A percentile compares a stretch with the other conserved stretches of the same genome.
phyloP scores from a whole-genome alignment of 2,329 filamentous ascomycete genomes.

The Aquanectria penicillioides region DNA sequence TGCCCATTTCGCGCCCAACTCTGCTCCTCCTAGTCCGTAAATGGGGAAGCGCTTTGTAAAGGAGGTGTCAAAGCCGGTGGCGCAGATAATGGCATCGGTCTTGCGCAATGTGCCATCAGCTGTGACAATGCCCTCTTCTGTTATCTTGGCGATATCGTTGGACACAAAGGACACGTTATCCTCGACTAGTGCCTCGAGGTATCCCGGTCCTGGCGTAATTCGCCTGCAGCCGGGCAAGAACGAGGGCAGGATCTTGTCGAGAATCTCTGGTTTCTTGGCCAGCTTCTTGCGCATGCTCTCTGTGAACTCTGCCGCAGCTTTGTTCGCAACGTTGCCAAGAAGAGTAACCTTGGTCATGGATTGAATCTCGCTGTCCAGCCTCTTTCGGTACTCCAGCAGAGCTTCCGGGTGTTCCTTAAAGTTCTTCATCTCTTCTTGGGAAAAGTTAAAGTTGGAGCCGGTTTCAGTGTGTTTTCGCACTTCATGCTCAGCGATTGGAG shows the following conservation, averaged over 20 bases:
- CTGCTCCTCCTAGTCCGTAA: conserved; percentile 48
- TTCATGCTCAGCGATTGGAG: not conserved
- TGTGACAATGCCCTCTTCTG: not conserved
- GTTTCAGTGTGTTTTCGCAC: not conserved
- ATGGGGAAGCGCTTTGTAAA: conserved; percentile 46
- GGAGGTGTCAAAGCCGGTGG: conserved; percentile 21
- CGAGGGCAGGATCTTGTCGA: conserved; percentile 4
- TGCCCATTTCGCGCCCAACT: conserved; percentile 52
- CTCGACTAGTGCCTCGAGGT: conserved; percentile 21
- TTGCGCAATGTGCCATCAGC: conserved; percentile 4
- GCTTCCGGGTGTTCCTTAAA: not conserved
- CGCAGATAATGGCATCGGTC: conserved; percentile 21
- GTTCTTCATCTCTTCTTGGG: not conserved
- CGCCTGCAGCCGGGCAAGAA: conserved; percentile 25
- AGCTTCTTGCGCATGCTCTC: conserved; percentile 12
- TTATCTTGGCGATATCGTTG: not conserved
- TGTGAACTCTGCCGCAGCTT: not conserved
- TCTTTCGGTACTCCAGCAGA: not conserved
- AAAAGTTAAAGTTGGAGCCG: not conserved
- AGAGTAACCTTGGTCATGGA: not conserved
- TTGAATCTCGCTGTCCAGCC: not conserved
- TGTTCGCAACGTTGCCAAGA: not conserved
- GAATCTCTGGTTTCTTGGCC: not conserved
- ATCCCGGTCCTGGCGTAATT: conserved; percentile 23
- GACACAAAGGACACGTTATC: conserved; percentile 20